Evolutionary conservation across 73 alveolate genomes (phyloP), one percentile per base, ranked within the genome.

Genomic region (Durusdinium trenchii): DNA sequence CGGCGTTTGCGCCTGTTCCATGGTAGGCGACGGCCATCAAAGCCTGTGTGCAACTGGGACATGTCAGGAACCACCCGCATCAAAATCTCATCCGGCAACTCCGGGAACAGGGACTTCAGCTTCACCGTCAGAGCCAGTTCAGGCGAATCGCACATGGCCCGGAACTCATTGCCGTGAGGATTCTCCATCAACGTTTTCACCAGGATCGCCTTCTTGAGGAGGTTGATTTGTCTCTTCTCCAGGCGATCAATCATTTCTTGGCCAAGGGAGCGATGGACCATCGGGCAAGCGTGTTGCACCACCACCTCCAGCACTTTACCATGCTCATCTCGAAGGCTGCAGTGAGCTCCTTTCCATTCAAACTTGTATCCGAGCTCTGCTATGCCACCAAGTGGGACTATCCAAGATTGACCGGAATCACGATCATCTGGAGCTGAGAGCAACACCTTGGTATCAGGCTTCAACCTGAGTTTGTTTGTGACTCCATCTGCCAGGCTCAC

Each of bases 1-100:
- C 57, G 38, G 35, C 86, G 86, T 36, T 75, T 75, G 10, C 86
- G 52, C 16, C 86, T 28, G 43, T 75, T 75, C 86, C 86, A 75
- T 40, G 86, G 86, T 35, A 75, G 23, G 51, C 23, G 6, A 35
- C 12, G 18, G 3, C 86, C 86, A 16, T 2, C 18, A 3, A 2
- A 1, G 6, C 1, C 86, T 7, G 38, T 5, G 3, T 9, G 10
- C 9, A 9, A 28, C 12, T 40, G 40, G 6, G 5, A 46, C 16
- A 35, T 14, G 2, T n/a, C 51, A 38, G 86, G 86, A 40, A 75
- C 57, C n/a, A 75, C 38, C 23, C 57, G 60, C 7, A 5, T 4
- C 38, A 42, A 1, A 16, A 75, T 36, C 57, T 38, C 86, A 3
- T 40, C n/a, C 6, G 86, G 86, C 6, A 75, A 54, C 38, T 42